phyloP scores from a whole-genome alignment of 2,329 filamentous ascomycete genomes.

The Arthrinium puccinioides region DNA sequence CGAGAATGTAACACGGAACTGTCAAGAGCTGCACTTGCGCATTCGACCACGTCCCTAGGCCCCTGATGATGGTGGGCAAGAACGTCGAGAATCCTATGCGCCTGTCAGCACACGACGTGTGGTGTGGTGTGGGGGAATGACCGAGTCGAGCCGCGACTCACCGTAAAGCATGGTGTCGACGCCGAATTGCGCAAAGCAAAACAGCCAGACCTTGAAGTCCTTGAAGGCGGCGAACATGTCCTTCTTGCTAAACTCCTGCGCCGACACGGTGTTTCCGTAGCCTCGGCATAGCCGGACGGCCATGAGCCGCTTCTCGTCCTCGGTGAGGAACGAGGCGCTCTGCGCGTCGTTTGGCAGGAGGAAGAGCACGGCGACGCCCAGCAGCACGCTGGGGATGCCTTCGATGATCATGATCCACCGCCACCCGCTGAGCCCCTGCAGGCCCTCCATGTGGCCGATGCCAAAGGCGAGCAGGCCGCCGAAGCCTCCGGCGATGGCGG shows the following conservation, averaged over 20 bases:
- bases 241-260: constrained; percentile 39
- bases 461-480: constrained; percentile 68
- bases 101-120: constrained; percentile 5
- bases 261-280: constrained; percentile 40
- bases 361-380: constrained; percentile 50
- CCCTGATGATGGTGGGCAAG: constrained; percentile 66
- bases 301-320: constrained; percentile 51
- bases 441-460: constrained; percentile 66
- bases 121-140: no score
- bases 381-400: constrained; percentile 37
- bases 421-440: constrained; percentile 60
- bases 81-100: constrained; percentile 63
- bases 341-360: constrained; percentile 53
- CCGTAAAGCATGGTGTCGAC: constrained; percentile 69
- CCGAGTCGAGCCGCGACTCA: no score
- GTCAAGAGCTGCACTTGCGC: constrained; percentile 69
- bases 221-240: constrained; percentile 61
- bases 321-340: constrained; percentile 52
- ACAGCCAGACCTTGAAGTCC: constrained; percentile 72
- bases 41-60: constrained; percentile 54
- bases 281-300: constrained; percentile 23
- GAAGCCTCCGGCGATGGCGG: constrained; percentile 63
- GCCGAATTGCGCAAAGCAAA: constrained; percentile 64
- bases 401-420: constrained; percentile 62
- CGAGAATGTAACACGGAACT: constrained; percentile 69